These are phyloP conservation scores for Aristolochia californica DNA, from an alignment of 164 flowering plant genomes.

Conservation along the genomic window DNA sequence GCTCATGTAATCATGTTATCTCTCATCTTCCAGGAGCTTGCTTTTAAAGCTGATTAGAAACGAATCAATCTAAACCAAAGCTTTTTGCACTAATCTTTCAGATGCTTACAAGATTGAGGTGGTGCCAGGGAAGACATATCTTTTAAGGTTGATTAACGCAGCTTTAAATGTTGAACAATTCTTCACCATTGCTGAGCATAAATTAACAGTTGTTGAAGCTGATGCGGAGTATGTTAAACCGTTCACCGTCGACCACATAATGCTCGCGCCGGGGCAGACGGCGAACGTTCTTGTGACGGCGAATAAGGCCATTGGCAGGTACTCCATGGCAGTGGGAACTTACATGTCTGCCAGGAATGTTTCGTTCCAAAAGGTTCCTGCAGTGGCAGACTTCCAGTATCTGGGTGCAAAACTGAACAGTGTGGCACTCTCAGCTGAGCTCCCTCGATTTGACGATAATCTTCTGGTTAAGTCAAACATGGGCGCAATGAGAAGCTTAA, in stretches of 20 bases:
- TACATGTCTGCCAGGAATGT: constrained; percentile 34
- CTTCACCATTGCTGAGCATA: constrained; percentile 65
- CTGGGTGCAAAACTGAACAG: constrained; percentile 19
- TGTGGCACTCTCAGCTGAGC: constrained; percentile 22
- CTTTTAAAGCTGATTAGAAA: too few relatives aligned
- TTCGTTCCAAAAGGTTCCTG: constrained; percentile 29
- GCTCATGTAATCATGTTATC: too few relatives aligned
- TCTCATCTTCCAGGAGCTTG: too few relatives aligned
- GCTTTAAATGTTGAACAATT: constrained; percentile 47
- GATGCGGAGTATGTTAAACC: constrained; percentile 70
- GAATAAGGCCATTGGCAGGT: constrained; percentile 36
- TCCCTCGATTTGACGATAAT: constrained; percentile 41
- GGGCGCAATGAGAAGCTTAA: constrained; percentile 50
- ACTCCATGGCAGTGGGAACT: constrained; percentile 59
- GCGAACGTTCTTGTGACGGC: constrained; percentile 46
- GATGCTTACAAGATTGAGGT: constrained; percentile 38
- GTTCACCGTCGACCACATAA: constrained; percentile 32
- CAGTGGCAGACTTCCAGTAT: constrained; percentile 46
- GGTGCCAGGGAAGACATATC: constrained; percentile 49
- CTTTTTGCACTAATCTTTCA: constrained; percentile 8
- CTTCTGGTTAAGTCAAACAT: constrained; percentile 36
- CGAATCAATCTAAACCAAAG: too few relatives aligned
- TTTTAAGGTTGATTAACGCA: constrained; percentile 56
- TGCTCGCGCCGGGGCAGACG: constrained; percentile 69
- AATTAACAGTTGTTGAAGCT: constrained; percentile 46